Base-by-base conservation (phyloP, 1,284 basidiomycete genomes). In the Tremellales sp. region DNA sequence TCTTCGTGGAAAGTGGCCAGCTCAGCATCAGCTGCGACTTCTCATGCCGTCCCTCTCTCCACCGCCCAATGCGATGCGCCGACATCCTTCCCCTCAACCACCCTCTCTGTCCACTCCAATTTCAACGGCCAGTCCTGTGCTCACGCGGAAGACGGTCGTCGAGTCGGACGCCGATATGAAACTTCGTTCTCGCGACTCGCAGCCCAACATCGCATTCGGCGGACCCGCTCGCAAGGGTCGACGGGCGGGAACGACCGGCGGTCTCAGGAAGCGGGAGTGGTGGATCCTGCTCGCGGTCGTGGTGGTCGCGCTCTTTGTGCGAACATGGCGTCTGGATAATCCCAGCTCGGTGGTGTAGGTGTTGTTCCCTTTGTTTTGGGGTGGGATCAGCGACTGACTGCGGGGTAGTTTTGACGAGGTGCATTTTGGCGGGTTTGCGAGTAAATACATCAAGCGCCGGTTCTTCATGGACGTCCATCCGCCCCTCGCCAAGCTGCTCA, bases 391-490 rank as follows among this genome's bases (percentile, higher is more conserved):
- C n/a, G n/a, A n/a, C n/a, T n/a, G n/a, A n/a, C n/a, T n/a, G n/a
- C n/a, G n/a, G 14, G 8, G 33, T 62, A 94, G 91, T 16, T 97
- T 97, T 68, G 92, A 97, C 65, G 92, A 97, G 71, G 92, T 95
- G 0, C 92, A 95, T 71, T 95, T 97, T 72, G 92, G 92, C 51
- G 93, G 93, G 68, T 94, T 95, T 66, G 87, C 92, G 2, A 80
- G 82, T 45, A 91, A 89, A 65, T 80, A 80, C 55, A 72, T 98
- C 68, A 91, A 93, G 70, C 86, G 90, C 64, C 86, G 90, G 66
- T 95, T 94, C 76, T 95, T 94, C 75, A 80, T 99, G 72, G 95
- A 99, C 66, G 94, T 99, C 1, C 94, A 99, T 68, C 94, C 95
- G 0, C 95, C 95, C 2, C 77, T 99, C 5, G 94, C 93, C 26